Evolutionary conservation across 306 rosid genomes (phyloP).

Genomic region (Astragalus glycyphyllos): DNA sequence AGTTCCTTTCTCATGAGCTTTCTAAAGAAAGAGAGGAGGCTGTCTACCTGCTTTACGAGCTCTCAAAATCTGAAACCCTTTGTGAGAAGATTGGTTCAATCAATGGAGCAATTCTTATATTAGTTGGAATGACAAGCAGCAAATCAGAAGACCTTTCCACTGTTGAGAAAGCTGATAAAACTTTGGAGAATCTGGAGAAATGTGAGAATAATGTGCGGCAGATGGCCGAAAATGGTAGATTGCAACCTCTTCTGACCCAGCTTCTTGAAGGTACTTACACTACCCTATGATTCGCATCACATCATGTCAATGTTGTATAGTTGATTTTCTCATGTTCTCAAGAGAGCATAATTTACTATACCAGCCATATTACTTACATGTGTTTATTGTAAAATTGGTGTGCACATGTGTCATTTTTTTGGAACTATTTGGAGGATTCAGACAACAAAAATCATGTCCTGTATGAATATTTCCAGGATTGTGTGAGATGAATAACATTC

Average conservation of each 20-base stretch:
- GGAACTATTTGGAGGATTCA: constrained; percentile 10
- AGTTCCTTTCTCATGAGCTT: constrained; percentile 79
- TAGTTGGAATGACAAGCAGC: constrained; percentile 98
- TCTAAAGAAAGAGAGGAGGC: constrained; percentile 94
- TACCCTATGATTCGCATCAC: constrained; percentile 16
- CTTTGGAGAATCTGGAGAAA: constrained; percentile 83
- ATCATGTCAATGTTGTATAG: background rate
- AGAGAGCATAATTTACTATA: constrained; percentile 30
- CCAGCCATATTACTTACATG: background rate
- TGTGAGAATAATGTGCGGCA: constrained; percentile 86
- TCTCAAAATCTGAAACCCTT: constrained; percentile 80
- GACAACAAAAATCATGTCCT: constrained; percentile 10
- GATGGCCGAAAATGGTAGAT: constrained; percentile 94
- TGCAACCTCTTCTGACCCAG: constrained; percentile 83
- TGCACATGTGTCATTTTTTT: constrained; percentile 21
- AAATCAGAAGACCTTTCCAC: constrained; percentile 80
- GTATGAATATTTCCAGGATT: constrained; percentile 10
- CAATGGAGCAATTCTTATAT: constrained; percentile 91
- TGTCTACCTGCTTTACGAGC: constrained; percentile 91
- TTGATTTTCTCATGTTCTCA: constrained; percentile 28
- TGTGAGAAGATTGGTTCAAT: constrained; percentile 94
- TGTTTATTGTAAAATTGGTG: constrained; percentile 23
- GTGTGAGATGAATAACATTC: constrained; percentile 19
- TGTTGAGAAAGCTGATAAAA: constrained; percentile 78
- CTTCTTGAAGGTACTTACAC: constrained; percentile 83